Conservation (phyloP, 208 protist species). For the Porcisia deanei region DNA sequence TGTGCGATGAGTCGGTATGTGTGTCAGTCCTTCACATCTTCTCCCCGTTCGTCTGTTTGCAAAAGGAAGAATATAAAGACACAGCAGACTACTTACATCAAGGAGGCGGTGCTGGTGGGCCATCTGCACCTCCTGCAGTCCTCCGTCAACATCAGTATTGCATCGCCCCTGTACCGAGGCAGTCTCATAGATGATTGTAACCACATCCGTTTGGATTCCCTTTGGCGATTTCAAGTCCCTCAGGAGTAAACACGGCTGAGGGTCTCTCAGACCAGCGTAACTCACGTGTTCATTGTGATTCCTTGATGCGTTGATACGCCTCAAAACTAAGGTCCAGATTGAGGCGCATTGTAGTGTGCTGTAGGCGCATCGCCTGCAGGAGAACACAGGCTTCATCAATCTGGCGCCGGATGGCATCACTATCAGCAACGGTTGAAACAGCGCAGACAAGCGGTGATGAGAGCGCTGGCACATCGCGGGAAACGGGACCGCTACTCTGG, state of each 20-base stretch:
- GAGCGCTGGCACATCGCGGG: neutral
- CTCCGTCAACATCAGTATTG: neutral
- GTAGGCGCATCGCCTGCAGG: conserved; percentile 42
- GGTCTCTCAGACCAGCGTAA: neutral
- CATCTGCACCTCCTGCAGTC: neutral
- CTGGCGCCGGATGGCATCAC: conserved; percentile 38
- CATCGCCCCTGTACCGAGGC: neutral
- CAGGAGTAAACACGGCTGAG: neutral
- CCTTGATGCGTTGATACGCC: conserved; percentile 52
- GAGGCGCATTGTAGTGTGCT: conserved; percentile 44
- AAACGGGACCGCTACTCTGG: neutral
- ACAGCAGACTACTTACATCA: conserved; percentile 6
- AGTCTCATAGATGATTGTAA: neutral
- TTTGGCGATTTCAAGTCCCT: neutral
- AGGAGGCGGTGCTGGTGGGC: neutral
- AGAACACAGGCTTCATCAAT: conserved; percentile 35
- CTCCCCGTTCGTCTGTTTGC: neutral
- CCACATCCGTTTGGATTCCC: neutral
- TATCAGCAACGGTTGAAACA: neutral
- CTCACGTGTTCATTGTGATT: neutral
- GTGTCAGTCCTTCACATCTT: neutral
- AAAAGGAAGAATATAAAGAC: no score
- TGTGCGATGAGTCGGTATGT: neutral
- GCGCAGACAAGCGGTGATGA: neutral
- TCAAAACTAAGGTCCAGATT: conserved; percentile 71